Conservation (phyloP, 768 basidiomycete genomes). For the Clitopilus passeckerianus region DNA sequence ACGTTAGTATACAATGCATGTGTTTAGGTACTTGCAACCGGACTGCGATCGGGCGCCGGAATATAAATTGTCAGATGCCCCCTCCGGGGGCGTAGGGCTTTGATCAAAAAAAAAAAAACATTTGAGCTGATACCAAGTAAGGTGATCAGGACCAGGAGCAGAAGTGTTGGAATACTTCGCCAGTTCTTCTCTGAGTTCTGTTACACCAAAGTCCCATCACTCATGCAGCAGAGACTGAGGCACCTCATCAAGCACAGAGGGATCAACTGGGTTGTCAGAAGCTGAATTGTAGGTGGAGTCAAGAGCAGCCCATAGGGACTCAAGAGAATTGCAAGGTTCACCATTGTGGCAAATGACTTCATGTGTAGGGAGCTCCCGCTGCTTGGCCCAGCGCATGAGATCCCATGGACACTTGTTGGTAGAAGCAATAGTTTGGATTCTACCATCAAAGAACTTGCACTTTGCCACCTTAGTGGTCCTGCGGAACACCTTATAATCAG, state of each 20-base stretch:
- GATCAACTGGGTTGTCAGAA: neutral
- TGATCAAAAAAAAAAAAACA: too few relatives aligned
- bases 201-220: too few relatives aligned
- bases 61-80: too few relatives aligned
- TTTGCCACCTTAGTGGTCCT: neutral
- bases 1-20: too few relatives aligned
- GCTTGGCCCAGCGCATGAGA: slow-evolving; percentile 1
- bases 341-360: neutral
- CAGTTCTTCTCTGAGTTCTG: neutral
- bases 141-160: too few relatives aligned
- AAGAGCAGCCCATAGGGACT: neutral
- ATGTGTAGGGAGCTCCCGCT: neutral
- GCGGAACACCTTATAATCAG: too few relatives aligned
- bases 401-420: slow-evolving; percentile 1
- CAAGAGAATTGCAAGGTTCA: neutral
- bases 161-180: too few relatives aligned
- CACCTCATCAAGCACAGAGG: neutral
- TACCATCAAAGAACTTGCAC: neutral
- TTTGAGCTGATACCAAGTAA: too few relatives aligned
- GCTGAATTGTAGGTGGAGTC: neutral
- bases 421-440: neutral
- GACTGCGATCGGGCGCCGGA: too few relatives aligned
- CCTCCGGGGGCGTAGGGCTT: too few relatives aligned
- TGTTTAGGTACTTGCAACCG: too few relatives aligned
- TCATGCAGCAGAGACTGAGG: too few relatives aligned